phyloP scores from a whole-genome alignment of 2,329 filamentous ascomycete genomes.

The Pseudogymnoascus destructans region DNA sequence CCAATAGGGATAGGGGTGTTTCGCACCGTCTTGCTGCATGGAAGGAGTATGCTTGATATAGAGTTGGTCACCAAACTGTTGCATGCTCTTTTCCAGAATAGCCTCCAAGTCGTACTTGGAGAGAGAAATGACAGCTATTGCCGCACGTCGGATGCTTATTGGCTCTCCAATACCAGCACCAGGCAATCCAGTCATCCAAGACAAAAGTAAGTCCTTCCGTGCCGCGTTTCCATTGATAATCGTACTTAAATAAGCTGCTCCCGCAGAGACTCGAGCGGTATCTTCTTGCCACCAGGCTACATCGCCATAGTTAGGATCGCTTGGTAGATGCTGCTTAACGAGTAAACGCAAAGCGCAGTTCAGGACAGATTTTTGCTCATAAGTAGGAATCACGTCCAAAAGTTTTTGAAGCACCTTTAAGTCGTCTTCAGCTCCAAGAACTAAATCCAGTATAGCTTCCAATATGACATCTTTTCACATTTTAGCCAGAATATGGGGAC shows the following conservation, averaged over 20 bases:
- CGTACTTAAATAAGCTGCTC: conserved; percentile 41
- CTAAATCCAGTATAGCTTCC: not conserved
- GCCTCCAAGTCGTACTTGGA: conserved; percentile 38
- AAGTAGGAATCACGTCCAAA: conserved; percentile 17
- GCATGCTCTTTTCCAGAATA: conserved; percentile 55
- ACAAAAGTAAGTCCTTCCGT: conserved; percentile 41
- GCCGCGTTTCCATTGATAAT: conserved; percentile 36
- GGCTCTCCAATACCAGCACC: conserved; percentile 52
- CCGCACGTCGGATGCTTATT: conserved; percentile 53
- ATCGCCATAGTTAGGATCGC: conserved; percentile 19
- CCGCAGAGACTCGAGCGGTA: conserved; percentile 37
- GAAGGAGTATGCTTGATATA: conserved; percentile 76
- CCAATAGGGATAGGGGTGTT: not conserved
- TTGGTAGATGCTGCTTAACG: conserved; percentile 20
- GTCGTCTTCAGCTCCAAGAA: conserved; percentile 12
- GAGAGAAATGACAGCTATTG: conserved; percentile 43
- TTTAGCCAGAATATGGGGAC: not conserved
- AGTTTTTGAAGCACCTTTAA: conserved; percentile 18
- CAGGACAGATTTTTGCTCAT: conserved; percentile 24
- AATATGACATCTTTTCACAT: not conserved
- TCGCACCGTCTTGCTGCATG: conserved; percentile 74
- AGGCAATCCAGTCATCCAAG: conserved; percentile 52
- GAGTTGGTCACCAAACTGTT: conserved; percentile 69
- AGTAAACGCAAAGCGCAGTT: conserved; percentile 20
- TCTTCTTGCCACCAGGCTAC: conserved; percentile 24